phyloP scores from a whole-genome alignment of 176 grass and related monocot genomes.

The Cenchrus fungigraminus region DNA sequence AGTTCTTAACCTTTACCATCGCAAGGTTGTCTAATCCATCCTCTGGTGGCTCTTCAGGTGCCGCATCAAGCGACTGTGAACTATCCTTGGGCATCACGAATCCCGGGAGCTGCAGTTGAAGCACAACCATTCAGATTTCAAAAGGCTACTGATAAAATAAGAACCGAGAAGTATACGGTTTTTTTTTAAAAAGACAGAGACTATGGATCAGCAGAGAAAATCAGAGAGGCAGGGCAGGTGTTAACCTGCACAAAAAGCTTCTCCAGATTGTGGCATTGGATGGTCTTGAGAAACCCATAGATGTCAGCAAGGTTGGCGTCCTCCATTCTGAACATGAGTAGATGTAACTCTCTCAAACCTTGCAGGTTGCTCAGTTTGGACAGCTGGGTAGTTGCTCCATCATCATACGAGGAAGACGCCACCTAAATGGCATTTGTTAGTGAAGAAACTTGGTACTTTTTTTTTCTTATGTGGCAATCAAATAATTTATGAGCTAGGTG shows the following conservation, averaged over 20 bases:
- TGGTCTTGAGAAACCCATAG: conserved; percentile 55
- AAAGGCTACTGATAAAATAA: neutral
- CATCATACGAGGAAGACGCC: conserved; percentile 26
- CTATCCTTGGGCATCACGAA: neutral
- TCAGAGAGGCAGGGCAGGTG: neutral
- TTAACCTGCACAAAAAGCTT: conserved; percentile 72
- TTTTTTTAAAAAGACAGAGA: no score
- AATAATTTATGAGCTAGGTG: neutral
- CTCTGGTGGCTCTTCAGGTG: neutral
- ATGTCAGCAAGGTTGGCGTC: conserved; percentile 50
- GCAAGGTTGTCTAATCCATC: conserved; percentile 21
- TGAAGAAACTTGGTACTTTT: no score
- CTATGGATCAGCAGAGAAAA: neutral
- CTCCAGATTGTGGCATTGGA: conserved; percentile 46
- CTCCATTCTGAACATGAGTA: conserved; percentile 64
- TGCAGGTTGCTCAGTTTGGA: conserved; percentile 27
- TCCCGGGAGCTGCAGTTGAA: conserved; percentile 26
- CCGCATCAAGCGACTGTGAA: neutral
- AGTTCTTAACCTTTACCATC: conserved; percentile 36
- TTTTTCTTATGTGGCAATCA: neutral
- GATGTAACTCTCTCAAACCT: conserved; percentile 56
- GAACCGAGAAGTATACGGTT: neutral
- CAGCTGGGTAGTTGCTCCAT: neutral
- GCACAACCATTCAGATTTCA: neutral
- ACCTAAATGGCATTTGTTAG: neutral